Evolutionary conservation across 106 monocot genomes (phyloP).

Genomic region (Allium sativum): DNA sequence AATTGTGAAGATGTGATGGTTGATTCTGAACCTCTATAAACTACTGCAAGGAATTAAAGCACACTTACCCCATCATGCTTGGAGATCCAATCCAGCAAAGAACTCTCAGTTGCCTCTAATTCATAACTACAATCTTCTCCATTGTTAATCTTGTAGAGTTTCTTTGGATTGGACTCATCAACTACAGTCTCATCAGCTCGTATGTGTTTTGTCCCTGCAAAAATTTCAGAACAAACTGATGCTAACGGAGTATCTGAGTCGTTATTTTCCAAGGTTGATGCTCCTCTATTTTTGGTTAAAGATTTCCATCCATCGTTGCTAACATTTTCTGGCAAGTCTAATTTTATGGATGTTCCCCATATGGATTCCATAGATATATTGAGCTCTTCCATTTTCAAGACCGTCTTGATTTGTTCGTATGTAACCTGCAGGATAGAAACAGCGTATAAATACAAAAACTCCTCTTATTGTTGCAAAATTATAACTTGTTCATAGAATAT

Average conservation of each 20-base stretch:
- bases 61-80: constrained; percentile 42
- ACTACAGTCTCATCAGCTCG: constrained; percentile 7
- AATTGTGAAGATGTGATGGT: not conserved
- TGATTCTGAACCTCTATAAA: not conserved
- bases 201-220: constrained; percentile 10
- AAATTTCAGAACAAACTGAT: constrained; percentile 1
- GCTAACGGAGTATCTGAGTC: not conserved
- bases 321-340: constrained; percentile 7
- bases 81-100: constrained; percentile 40
- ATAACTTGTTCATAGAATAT: too few species aligned
- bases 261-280: not conserved
- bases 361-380: constrained; percentile 18
- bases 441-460: not conserved
- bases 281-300: constrained; percentile 3
- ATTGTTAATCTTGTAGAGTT: constrained; percentile 17
- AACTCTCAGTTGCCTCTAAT: constrained; percentile 31
- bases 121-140: not conserved
- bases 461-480: not conserved
- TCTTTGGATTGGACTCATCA: constrained; percentile 23
- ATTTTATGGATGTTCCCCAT: not conserved
- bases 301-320: not conserved
- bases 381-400: constrained; percentile 51
- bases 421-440: constrained; percentile 36
- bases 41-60: not conserved
- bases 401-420: constrained; percentile 62